Percentiles rank a stretch among this genome's conserved stretches.
phyloP scores from a whole-genome alignment of 495 filamentous ascomycete genomes.

The Neurospora sp. region DNA sequence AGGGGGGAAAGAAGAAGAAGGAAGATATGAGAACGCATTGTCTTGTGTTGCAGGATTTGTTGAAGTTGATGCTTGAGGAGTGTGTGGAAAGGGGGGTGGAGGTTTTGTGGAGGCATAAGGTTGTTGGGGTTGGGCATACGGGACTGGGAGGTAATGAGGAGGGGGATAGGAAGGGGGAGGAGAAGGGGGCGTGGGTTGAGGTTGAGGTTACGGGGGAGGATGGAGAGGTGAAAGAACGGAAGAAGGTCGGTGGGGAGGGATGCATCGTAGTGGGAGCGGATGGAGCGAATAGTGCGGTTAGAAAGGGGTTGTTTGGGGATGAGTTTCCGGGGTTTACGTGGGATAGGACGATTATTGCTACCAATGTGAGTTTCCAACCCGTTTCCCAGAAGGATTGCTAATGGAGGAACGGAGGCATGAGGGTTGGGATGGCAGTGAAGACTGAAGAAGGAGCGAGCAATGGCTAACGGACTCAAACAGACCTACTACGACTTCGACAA shows the following conservation, averaged over 20 bases:
- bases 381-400: accelerated
- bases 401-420: too few relatives aligned
- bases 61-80: conserved; percentile 38
- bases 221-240: conserved; percentile 14
- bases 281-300: conserved; percentile 46
- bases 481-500: conserved; percentile 46
- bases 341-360: conserved; percentile 50
- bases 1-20: conserved; percentile 1
- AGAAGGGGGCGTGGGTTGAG: conserved; percentile 39
- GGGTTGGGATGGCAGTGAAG: neutral
- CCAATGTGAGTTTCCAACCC: conserved; percentile 37
- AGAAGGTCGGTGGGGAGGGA: conserved; percentile 36
- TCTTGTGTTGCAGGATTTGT: conserved; percentile 26
- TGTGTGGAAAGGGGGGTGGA: conserved; percentile 32
- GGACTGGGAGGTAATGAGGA: neutral
- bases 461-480: neutral
- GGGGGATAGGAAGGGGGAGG: conserved; percentile 15
- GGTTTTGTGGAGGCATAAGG: conserved; percentile 40
- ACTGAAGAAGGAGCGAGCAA: neutral
- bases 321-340: conserved; percentile 50
- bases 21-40: conserved; percentile 30
- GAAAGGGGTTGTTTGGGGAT: conserved; percentile 47
- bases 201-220: conserved; percentile 28
- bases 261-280: conserved; percentile 48
- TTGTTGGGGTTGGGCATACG: conserved; percentile 36